Conservation (phyloP, 768 basidiomycete genomes). For the Agaricus blazei region DNA sequence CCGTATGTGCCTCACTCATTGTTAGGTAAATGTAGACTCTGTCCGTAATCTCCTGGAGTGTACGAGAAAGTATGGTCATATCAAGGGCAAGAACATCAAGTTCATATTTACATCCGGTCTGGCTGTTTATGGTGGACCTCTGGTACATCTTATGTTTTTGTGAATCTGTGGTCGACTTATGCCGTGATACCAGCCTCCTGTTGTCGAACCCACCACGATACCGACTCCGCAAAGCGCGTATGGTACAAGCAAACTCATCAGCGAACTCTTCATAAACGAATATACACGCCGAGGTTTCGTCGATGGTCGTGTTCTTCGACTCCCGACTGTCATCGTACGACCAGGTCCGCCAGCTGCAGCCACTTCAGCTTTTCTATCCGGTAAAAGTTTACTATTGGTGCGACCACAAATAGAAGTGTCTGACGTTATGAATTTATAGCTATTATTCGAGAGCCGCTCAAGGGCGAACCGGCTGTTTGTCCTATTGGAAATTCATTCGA, state of each 20-base stretch:
- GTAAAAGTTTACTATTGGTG: constrained; percentile 19
- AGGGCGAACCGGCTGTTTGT: constrained; percentile 43
- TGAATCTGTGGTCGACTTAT: background rate
- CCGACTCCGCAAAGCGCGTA: constrained; percentile 53
- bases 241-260: constrained; percentile 50
- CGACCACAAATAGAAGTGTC: too few relatives aligned
- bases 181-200: constrained; percentile 24
- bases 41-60: constrained; percentile 39
- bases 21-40: constrained; percentile 52
- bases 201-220: constrained; percentile 43
- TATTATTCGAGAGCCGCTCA: constrained; percentile 54
- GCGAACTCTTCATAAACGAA: constrained; percentile 55
- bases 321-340: constrained; percentile 56
- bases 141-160: constrained; percentile 21
- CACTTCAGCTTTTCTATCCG: constrained; percentile 52
- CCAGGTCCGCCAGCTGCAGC: constrained; percentile 51
- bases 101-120: constrained; percentile 58
- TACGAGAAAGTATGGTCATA: constrained; percentile 21
- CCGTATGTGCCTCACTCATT: background rate
- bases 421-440: constrained; percentile 18
- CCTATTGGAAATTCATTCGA: constrained; percentile 44
- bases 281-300: constrained; percentile 53
- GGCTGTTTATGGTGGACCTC: constrained; percentile 55
- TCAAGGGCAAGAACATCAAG: constrained; percentile 28
- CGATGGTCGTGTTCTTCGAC: constrained; percentile 54